Evolutionary conservation across 129 eudicot genomes (phyloP), one percentile per base, ranked within the genome.

Genomic region (Centrapalus pauciflorus): DNA sequence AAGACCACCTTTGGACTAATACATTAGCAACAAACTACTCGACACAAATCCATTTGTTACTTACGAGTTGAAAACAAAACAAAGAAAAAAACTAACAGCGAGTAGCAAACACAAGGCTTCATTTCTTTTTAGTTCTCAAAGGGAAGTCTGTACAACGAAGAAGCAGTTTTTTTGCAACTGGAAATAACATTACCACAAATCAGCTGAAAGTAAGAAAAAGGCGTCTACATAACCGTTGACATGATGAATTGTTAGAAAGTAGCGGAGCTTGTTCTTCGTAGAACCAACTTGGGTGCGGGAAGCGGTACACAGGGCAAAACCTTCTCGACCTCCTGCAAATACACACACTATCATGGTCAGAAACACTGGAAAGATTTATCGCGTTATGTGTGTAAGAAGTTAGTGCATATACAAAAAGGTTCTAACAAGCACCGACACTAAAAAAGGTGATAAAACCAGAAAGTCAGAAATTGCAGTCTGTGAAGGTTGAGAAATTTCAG

Each of bases 221-320:
- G 72, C 77, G 46, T 81, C 70, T 72, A 69, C 79, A 55, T 34
- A 51, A 38, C 56, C 50, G 12, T 9, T 23, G 66, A 66, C 30
- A 50, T 23, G 30, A 20, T 29, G 14, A 46, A 5, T 35, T 58
- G 41, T 77, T 71, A 89, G 73, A 85, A 66, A 66, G 82, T 54
- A 27, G 88, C 84, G 33, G 97, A 90, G 69, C 79, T 77, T 52
- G 95, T 90, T 73, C 97, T 67, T 34, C 97, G 84, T 32, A 90
- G 95, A 75, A 81, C 86, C 52, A 75, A 82, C 81, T 80, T 90
- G 6, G 95, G 87, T 70, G 84, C 84, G 0, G 95, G 95, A 35
- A 80, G 85, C 13, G 82, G 87, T 63, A 83, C 64, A 67, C 66
- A 46, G 7, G 97, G 91, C 89, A 90, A 77, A 48, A 74, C 77